Evolutionary conservation across 176 grass and related monocot species (phyloP), one percentile per base, ranked within the genome.

Genomic region (Urochloa ruziziensis): DNA sequence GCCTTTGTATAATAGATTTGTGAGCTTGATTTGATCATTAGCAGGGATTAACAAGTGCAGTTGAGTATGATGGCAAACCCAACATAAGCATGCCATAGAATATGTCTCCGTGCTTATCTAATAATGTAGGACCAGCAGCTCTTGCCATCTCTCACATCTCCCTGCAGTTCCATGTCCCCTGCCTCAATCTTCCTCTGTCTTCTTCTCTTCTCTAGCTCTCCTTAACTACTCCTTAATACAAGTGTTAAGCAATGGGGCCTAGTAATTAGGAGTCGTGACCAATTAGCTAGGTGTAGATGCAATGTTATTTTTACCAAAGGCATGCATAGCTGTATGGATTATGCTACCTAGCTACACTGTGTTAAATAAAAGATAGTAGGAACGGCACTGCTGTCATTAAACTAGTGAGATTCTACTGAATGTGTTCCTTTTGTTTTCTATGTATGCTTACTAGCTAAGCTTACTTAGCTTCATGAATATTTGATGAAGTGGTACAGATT

Each of bases 21-120:
- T 49, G 65, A 83, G 79, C 66, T 81, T 86, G 88, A 81, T 89
- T 81, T 76, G 82, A 89, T 81, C 77, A 81, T 62, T 76, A 85
- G 61, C 19, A 70, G 12, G 28, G 47, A 62, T 35, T 65, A 82
- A 74, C 10, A 24, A 77, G 60, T 80, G 78, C 42, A 82, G 64
- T 49, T 86, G 56, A 82, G 72, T 73, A 82, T 78, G 83, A 77
- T 73, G 64, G 78, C 88, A 82, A 82, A 40, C 62, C 79, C 64
- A 56, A 58, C 47, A 81, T 34, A 82, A 64, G 33, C 69, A 78
- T 76, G 46, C 0, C 67, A 83, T 73, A 90, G 52, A 82, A 83
- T 82, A 78, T 78, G 25, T 59, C 25, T 64, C 17, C 42, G 51
- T 67, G 37, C 73, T 86, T 86, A 79, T 86, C 88, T 83, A 43